These are phyloP conservation scores for Eucalyptus leucophloia DNA, from an alignment of 345 rosid species.

Conservation along the genomic window DNA sequence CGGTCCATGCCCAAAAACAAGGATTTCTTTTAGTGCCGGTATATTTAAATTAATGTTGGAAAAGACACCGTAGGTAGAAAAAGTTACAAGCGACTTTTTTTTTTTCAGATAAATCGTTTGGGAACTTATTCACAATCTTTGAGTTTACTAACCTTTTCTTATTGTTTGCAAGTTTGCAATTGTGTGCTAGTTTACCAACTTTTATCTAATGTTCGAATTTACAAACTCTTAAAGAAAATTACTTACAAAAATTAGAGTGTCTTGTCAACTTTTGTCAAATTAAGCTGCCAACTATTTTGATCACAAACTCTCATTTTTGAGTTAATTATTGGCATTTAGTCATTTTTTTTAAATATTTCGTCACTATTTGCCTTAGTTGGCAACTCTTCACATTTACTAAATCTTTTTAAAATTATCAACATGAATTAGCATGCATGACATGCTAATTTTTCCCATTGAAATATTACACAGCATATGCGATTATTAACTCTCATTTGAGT, in stretches of 20 bases:
- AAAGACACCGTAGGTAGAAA: neutral
- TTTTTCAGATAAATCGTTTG: neutral
- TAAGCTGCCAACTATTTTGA: neutral
- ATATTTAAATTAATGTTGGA: neutral
- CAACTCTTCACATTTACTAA: neutral
- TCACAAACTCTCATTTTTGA: neutral
- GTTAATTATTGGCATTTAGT: neutral
- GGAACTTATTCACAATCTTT: neutral
- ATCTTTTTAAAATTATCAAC: neutral
- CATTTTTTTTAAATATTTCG: too few species aligned
- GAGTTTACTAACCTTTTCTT: neutral
- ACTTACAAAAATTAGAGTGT: neutral
- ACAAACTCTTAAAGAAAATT: neutral
- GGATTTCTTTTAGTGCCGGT: neutral
- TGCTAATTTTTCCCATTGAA: neutral
- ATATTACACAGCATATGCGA: neutral
- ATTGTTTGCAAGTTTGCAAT: neutral
- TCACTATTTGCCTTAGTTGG: neutral
- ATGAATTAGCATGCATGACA: neutral
- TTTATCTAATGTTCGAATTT: neutral
- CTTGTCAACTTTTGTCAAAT: neutral
- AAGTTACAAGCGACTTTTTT: neutral
- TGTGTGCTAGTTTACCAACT: neutral
- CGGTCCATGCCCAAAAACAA: neutral
- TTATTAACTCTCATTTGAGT: neutral